Percentiles rank a stretch among this genome's conserved stretches.
phyloP scores from a whole-genome alignment of 1,284 basidiomycete genomes.

The Athelia psychrophila region DNA sequence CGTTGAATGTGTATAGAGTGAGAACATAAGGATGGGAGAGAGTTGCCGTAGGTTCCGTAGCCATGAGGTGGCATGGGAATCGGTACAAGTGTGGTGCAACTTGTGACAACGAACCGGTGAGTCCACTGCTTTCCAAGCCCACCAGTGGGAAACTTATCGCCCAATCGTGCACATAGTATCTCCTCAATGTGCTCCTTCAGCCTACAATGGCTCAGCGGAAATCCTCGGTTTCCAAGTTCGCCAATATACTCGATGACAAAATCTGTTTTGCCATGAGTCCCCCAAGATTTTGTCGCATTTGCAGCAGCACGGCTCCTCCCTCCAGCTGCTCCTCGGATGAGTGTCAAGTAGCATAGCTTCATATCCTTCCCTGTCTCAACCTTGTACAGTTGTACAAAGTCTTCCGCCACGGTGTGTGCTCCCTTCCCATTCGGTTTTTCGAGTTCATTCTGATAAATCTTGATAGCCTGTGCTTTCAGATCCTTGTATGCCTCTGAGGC shows the following conservation, averaged over 20 bases:
- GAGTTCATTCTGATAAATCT: constrained; percentile 9
- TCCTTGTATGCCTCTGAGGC: neutral
- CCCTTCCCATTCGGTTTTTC: constrained; percentile 5
- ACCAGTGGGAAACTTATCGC: constrained; percentile 20
- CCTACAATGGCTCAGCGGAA: constrained; percentile 26
- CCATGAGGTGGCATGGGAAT: too few relatives aligned
- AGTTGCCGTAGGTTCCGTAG: too few relatives aligned
- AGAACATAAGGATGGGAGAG: too few relatives aligned
- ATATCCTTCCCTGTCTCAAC: constrained; percentile 12
- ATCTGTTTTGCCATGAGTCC: constrained; percentile 20
- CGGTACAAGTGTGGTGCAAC: too few relatives aligned
- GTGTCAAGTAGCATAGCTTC: constrained; percentile 14
- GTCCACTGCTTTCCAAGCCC: constrained; percentile 6
- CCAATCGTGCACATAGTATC: constrained; percentile 19
- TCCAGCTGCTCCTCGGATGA: constrained; percentile 10
- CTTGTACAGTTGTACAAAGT: constrained; percentile 11
- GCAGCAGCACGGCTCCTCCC: constrained; percentile 10
- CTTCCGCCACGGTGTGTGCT: constrained; percentile 10
- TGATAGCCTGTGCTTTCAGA: constrained; percentile 9
- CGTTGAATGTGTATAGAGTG: too few relatives aligned
- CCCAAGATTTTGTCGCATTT: constrained; percentile 22
- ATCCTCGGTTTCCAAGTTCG: constrained; percentile 24
- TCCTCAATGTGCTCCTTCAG: constrained; percentile 28
- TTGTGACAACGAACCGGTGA: too few relatives aligned
- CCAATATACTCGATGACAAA: constrained; percentile 24